These are phyloP conservation scores for Diplocarpon mali DNA, from an alignment of 2,329 filamentous ascomycete species.

Conservation along the genomic window DNA sequence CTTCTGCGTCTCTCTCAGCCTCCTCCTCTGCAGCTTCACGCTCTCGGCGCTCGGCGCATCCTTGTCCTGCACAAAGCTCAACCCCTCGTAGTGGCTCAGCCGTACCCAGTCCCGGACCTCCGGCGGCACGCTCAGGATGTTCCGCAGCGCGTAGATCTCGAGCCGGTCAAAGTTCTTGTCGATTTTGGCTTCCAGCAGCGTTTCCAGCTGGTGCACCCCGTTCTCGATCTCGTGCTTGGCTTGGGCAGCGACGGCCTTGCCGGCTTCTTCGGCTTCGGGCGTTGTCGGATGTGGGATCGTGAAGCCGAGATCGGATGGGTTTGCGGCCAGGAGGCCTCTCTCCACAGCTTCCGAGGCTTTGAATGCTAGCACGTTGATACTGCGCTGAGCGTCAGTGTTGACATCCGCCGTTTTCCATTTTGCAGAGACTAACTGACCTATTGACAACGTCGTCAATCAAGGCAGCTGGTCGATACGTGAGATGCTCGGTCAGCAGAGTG, in stretches of 20 bases:
- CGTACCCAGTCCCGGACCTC: slow-evolving; percentile 69
- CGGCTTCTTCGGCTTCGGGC: slow-evolving; percentile 32
- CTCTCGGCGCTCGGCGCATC: slow-evolving; percentile 51
- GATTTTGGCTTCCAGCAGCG: slow-evolving; percentile 67
- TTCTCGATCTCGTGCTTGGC: slow-evolving; percentile 69
- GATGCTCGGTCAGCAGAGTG: slow-evolving; percentile 83
- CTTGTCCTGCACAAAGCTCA: slow-evolving; percentile 24
- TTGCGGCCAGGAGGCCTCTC: slow-evolving; percentile 62
- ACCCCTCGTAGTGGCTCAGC: slow-evolving; percentile 66
- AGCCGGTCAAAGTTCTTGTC: slow-evolving; percentile 80
- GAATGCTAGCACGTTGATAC: slow-evolving; percentile 86
- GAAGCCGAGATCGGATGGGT: slow-evolving; percentile 75
- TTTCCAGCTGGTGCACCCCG: slow-evolving; percentile 77
- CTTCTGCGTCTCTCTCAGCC: slow-evolving; percentile 67
- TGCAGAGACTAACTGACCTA: neutral
- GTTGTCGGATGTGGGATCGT: slow-evolving; percentile 35
- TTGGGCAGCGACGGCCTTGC: slow-evolving; percentile 34
- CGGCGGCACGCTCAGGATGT: slow-evolving; percentile 63
- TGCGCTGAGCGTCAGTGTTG: slow-evolving; percentile 80
- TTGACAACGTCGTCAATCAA: slow-evolving; percentile 4
- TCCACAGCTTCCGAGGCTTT: slow-evolving; percentile 83
- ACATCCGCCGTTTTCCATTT: neutral
- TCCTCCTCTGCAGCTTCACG: slow-evolving; percentile 60
- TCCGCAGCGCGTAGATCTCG: slow-evolving; percentile 82
- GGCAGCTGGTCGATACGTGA: slow-evolving; percentile 76